Percentiles rank a stretch among this genome's conserved stretches.
Evolutionary conservation across 2,329 filamentous ascomycete genomes (phyloP).

Genomic region (Phoma sp.): DNA sequence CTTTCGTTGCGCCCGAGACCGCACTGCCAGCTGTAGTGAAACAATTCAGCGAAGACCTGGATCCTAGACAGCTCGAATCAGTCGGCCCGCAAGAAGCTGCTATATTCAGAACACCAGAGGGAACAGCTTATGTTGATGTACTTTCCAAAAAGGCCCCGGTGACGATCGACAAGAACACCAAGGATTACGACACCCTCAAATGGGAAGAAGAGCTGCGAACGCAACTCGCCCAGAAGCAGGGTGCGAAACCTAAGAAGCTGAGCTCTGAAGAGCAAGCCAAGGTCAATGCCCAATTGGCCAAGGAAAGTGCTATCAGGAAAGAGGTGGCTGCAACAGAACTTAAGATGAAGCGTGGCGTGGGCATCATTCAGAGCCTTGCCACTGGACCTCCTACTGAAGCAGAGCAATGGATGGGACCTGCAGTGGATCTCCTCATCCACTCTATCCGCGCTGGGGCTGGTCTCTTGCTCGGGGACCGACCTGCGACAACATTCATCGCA

Average conservation of each 20-base stretch:
- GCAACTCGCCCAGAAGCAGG: slow-evolving; percentile 92
- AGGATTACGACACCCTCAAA: slow-evolving; percentile 94
- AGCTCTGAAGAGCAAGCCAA: slow-evolving; percentile 88
- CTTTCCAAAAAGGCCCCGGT: slow-evolving; percentile 79
- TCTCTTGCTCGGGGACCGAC: slow-evolving; percentile 78
- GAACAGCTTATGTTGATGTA: slow-evolving; percentile 87
- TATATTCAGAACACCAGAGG: slow-evolving; percentile 89
- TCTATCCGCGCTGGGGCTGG: slow-evolving; percentile 81
- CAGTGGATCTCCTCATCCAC: slow-evolving; percentile 74
- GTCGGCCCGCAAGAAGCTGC: slow-evolving; percentile 88
- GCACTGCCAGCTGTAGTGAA: slow-evolving; percentile 78
- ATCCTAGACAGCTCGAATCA: slow-evolving; percentile 69
- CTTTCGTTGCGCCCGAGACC: slow-evolving; percentile 86
- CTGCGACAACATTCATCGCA: slow-evolving; percentile 77
- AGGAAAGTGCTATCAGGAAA: slow-evolving; percentile 79
- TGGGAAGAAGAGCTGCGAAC: slow-evolving; percentile 93
- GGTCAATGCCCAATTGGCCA: slow-evolving; percentile 86
- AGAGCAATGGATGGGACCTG: slow-evolving; percentile 83
- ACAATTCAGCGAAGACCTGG: slow-evolving; percentile 75
- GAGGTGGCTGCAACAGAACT: slow-evolving; percentile 73
- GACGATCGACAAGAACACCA: slow-evolving; percentile 83
- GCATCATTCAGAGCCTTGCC: slow-evolving; percentile 81
- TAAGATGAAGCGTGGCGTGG: slow-evolving; percentile 79
- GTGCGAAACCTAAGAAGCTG: slow-evolving; percentile 80
- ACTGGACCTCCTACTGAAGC: slow-evolving; percentile 89